Evolutionary conservation across 1,284 basidiomycete genomes (phyloP), one percentile per base, ranked within the genome.

Genomic region (Gymnopus androsaceus): DNA sequence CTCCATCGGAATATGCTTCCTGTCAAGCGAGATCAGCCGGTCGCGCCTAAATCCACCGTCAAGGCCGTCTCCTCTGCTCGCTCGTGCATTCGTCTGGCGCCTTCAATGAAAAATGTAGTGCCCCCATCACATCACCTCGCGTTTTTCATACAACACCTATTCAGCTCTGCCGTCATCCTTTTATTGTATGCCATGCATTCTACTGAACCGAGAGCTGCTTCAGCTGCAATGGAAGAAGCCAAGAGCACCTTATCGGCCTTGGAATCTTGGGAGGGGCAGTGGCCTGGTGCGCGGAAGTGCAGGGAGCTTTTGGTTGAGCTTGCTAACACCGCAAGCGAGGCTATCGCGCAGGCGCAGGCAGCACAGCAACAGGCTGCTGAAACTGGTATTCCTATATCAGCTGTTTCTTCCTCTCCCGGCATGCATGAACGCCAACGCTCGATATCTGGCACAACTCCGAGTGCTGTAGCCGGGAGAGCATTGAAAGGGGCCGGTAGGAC

Each of bases 131-230:
- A 95, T 66, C 91, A 94, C 68, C 80, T 95, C 34, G 91, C 92
- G 1, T 92, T 95, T 69, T 94, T 92, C 76, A 92, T 94, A 56
- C 93, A 95, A 66, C 91, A 93, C 64, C 80, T 95, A 17, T 95
- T 94, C 77, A 93, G 90, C 63, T 93, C 92, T 28, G 90, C 91
- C 1, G 90, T 94, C 56, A 92, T 95, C 64, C 85, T 94, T 44
- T 74, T 95, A 34, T 76, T 95, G 3, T 95, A 89, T 71, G 89
- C 93, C 48, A 94, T 94, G 82, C 92, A 94, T 67, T 84, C 88
- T 1, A 66, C 82, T 3, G 92, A 94, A 58, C 70, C 81, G 28
- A 78, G 83, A 40, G 84, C 87, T 33, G 82, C 87, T 25, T 72
- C 79, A 37, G 80, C 85, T 9, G 92, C 92, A 9, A 88, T 92